Percentiles rank a stretch among this genome's conserved stretches.
phyloP scores from a whole-genome alignment of 1,139 yeast species.

The Suhomyces panamericanus region DNA sequence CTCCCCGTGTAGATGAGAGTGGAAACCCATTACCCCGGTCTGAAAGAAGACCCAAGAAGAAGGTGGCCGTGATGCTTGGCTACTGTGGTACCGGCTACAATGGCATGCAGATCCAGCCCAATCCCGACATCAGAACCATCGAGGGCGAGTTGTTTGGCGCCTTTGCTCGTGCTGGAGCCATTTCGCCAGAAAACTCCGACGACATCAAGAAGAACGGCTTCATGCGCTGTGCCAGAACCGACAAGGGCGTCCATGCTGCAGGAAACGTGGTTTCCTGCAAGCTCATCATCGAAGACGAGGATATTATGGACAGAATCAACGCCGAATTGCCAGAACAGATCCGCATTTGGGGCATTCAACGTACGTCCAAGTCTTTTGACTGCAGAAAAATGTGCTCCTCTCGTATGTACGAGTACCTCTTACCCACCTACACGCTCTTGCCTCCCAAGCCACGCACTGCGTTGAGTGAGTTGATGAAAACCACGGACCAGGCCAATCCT shows the following conservation, averaged over 20 bases:
- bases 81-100: slow-evolving; percentile 98
- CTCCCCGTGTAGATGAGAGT: slow-evolving; percentile 53
- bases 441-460: slow-evolving; percentile 83
- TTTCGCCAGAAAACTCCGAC: slow-evolving; percentile 82
- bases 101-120: slow-evolving; percentile 86
- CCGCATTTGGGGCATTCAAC: slow-evolving; percentile 88
- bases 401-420: slow-evolving; percentile 86
- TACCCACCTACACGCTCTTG: slow-evolving; percentile 85
- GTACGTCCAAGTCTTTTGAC: slow-evolving; percentile 89
- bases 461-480: slow-evolving; percentile 58
- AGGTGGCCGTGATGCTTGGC: slow-evolving; percentile 91
- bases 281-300: slow-evolving; percentile 84
- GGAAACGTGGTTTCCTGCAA: slow-evolving; percentile 91
- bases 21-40: slow-evolving; percentile 59
- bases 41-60: slow-evolving; percentile 77
- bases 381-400: slow-evolving; percentile 95
- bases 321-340: slow-evolving; percentile 76
- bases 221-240: slow-evolving; percentile 97
- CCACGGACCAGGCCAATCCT: slow-evolving; percentile 55
- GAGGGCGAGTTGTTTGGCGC: slow-evolving; percentile 90
- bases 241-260: slow-evolving; percentile 98
- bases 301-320: slow-evolving; percentile 73
- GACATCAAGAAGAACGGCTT: slow-evolving; percentile 90
- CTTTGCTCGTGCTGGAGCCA: slow-evolving; percentile 84
- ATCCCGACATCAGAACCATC: slow-evolving; percentile 87